Evolutionary conservation across 805 yeast genomes (phyloP).

Genomic region (Pichia nanzhaoensis): DNA sequence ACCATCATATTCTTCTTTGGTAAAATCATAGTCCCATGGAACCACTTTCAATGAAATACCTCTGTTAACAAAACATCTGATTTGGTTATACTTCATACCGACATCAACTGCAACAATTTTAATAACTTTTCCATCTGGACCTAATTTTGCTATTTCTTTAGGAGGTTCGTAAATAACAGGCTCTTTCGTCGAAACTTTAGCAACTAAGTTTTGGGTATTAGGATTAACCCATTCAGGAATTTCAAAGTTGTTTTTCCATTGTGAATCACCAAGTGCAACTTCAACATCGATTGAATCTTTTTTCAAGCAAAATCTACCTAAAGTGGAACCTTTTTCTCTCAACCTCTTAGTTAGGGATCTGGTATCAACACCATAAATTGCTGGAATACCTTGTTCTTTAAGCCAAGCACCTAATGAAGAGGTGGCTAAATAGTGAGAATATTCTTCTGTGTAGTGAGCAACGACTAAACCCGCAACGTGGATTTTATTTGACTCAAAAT

Average conservation of each 20-base stretch:
- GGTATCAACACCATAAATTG: conserved; percentile 96
- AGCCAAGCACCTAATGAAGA: conserved; percentile 94
- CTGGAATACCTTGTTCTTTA: conserved; percentile 86
- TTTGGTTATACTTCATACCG: conserved; percentile 97
- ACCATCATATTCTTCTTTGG: conserved; percentile 84
- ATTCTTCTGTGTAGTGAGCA: conserved; percentile 94
- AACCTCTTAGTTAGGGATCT: conserved; percentile 89
- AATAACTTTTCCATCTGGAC: conserved; percentile 68
- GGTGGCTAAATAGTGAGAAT: conserved; percentile 86
- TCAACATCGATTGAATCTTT: conserved; percentile 22
- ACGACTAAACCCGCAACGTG: conserved; percentile 97
- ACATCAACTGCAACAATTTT: conserved; percentile 90
- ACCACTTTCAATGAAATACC: conserved; percentile 96
- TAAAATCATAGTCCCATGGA: conserved; percentile 89
- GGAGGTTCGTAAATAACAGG: conserved; percentile 76
- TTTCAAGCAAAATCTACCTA: conserved; percentile 79
- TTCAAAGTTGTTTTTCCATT: conserved; percentile 59
- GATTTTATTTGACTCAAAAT: conserved; percentile 87
- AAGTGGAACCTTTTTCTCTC: conserved; percentile 86
- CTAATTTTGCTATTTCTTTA: conserved; percentile 40
- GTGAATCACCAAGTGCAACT: conserved; percentile 13
- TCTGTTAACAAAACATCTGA: conserved; percentile 90
- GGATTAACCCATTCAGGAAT: conserved; percentile 92
- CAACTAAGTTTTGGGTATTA: conserved; percentile 84
- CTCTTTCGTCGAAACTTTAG: conserved; percentile 73